Percentiles rank a stretch among this genome's conserved stretches.
Evolutionary conservation across 1,284 basidiomycete genomes (phyloP).

Genomic region (Pyrrhoderma noxium): DNA sequence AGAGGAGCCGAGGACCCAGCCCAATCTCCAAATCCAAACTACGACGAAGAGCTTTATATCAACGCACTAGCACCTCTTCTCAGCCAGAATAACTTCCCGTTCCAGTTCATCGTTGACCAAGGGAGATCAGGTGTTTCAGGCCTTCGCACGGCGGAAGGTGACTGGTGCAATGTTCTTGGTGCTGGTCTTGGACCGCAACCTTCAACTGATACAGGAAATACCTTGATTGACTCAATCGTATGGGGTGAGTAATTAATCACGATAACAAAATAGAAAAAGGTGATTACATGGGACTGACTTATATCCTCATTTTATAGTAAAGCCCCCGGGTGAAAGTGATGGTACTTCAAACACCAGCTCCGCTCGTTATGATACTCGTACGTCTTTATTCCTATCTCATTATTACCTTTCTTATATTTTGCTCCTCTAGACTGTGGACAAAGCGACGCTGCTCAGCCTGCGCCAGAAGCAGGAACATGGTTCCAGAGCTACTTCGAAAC

Average conservation of each 20-base stretch:
- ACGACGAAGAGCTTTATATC: slow-evolving; percentile 22
- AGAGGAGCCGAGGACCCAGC: slow-evolving; percentile 20
- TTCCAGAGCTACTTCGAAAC: slow-evolving; percentile 26
- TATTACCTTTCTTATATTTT: neutral
- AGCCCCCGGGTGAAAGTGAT: slow-evolving; percentile 27
- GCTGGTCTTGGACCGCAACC: slow-evolving; percentile 20
- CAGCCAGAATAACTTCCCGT: slow-evolving; percentile 18
- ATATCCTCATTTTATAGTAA: slow-evolving; percentile 15
- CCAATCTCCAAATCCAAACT: slow-evolving; percentile 20
- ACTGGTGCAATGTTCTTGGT: slow-evolving; percentile 22
- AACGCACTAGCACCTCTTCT: slow-evolving; percentile 21
- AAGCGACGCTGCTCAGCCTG: slow-evolving; percentile 24
- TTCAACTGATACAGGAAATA: slow-evolving; percentile 19
- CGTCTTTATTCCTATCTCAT: neutral
- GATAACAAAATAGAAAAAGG: too few relatives aligned
- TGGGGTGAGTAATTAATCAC: slow-evolving; percentile 11
- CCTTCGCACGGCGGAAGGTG: slow-evolving; percentile 19
- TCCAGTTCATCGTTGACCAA: slow-evolving; percentile 22
- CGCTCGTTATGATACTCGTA: slow-evolving; percentile 24
- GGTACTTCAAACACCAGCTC: slow-evolving; percentile 25
- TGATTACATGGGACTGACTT: slow-evolving; percentile 20
- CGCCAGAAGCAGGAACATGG: slow-evolving; percentile 25
- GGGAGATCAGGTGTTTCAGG: slow-evolving; percentile 19
- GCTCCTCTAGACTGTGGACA: slow-evolving; percentile 18
- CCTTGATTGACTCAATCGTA: slow-evolving; percentile 20